These are phyloP conservation scores for Dendrobium chrysotoxum DNA, from an alignment of 106 monocot species.

Conservation along the genomic window DNA sequence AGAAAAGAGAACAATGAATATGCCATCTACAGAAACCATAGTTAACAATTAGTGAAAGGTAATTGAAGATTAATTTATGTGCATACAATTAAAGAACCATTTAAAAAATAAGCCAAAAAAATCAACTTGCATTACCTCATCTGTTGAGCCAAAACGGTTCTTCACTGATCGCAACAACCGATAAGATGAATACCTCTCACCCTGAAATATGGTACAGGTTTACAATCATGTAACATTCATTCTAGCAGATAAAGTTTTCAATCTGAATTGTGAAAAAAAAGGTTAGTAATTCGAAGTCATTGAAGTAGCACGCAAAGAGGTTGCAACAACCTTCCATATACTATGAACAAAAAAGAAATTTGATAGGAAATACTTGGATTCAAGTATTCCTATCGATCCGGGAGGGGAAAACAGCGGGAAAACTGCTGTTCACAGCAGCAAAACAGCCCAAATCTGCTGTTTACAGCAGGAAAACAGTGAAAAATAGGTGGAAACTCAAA, in stretches of 20 bases:
- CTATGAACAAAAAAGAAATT: not conserved
- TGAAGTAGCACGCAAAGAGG: not conserved
- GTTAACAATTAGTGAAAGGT: not conserved
- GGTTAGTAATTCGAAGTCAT: not conserved
- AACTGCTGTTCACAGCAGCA: too few relatives aligned
- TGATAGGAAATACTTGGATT: too few relatives aligned
- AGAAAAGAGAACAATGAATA: not conserved
- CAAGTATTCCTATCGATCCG: too few relatives aligned
- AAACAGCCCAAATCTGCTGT: too few relatives aligned
- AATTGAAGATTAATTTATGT: not conserved
- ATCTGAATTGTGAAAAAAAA: not conserved
- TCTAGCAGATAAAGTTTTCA: not conserved
- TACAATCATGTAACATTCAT: not conserved
- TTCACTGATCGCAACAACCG: slow-evolving; percentile 86
- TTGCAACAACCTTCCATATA: not conserved
- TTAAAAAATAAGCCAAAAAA: not conserved
- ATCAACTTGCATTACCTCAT: slow-evolving; percentile 50
- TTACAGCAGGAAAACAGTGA: too few relatives aligned
- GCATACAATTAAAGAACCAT: not conserved
- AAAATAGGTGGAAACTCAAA: too few relatives aligned
- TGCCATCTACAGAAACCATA: not conserved
- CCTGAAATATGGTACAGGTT: slow-evolving; percentile 26
- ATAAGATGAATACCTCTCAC: slow-evolving; percentile 77
- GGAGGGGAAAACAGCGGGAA: too few relatives aligned
- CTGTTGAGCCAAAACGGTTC: slow-evolving; percentile 93